Base-by-base conservation (phyloP, 192 early-diverging fungal species). In the Coemansia sp. region DNA sequence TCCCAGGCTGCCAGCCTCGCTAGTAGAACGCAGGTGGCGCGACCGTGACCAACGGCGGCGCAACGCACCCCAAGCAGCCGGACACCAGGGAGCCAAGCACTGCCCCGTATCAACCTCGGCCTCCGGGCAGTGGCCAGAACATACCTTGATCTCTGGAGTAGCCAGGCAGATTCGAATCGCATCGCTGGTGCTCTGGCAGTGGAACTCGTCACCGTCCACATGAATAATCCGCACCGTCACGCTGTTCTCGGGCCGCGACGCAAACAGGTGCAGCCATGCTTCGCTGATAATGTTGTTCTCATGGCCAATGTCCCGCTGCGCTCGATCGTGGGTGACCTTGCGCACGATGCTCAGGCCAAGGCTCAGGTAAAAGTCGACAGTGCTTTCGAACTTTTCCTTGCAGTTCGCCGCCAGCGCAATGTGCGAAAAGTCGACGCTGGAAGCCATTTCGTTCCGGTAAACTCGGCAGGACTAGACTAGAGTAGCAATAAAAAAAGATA, bases 261-360 rank as follows among this genome's bases (percentile, higher is more conserved):
- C 67, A 67, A 84, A 84, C 40, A 85, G 56, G 45, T 83, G 82
- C 38, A 89, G 70, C 82, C 83, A 85, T 6, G 62, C 57, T 22
- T 74, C 69, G 41, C 46, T 49, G 14, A 58, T 42, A 19, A 78
- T 70, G 7, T 32, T 53, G 23, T 56, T 62, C n/a, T 51, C 41
- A 38, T 64, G 58, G 2, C 59, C 60, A 38, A 67, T 42, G 12
- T 81, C 55, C 21, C 63, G 53, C 31, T 69, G 64, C 17, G 58
- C 58, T 12, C 27, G 29, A 32, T 68, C 61, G 43, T 75, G 65
- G 3, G 58, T 55, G 10, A 36, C 56, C 31, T 41, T 58, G 3
- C 73, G 65, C 35, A 87, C 69, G 1, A 67, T 68, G 40, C 60
- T 63, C 45, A 86, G 83, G 8, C 86, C 86, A 30, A 88, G 63